These are phyloP conservation scores for Stachybotrys elegans DNA, from an alignment of 2,329 filamentous ascomycete genomes.

Conservation along the genomic window DNA sequence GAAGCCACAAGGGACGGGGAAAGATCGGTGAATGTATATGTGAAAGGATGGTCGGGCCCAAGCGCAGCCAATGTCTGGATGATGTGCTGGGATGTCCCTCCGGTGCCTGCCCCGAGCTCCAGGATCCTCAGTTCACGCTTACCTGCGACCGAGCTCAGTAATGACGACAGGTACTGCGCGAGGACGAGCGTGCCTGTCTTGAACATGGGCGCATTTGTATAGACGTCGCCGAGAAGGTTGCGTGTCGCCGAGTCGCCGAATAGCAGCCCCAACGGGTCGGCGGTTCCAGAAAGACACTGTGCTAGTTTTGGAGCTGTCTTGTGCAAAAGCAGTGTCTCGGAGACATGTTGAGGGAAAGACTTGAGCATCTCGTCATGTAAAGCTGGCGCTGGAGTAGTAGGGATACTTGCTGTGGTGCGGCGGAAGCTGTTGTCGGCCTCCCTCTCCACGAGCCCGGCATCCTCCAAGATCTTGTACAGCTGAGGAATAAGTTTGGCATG, in stretches of 20 bases:
- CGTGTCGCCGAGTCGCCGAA: conserved; percentile 25
- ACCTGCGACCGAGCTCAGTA: background rate
- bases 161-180: conserved; percentile 10
- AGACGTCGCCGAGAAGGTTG: conserved; percentile 28
- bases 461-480: background rate
- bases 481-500: background rate
- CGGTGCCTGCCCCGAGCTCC: conserved; percentile 38
- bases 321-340: background rate
- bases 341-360: background rate
- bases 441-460: background rate
- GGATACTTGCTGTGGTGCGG: background rate
- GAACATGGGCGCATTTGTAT: conserved; percentile 23
- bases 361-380: background rate
- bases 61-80: conserved; percentile 16
- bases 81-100: conserved; percentile 31
- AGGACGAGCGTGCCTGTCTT: conserved; percentile 15
- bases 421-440: background rate
- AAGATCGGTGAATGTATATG: conserved; percentile 39
- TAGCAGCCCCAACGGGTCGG: conserved; percentile 31
- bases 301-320: conserved; percentile 20
- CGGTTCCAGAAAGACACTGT: conserved; percentile 28
- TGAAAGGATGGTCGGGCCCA: conserved; percentile 14
- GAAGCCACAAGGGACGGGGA: conserved; percentile 24
- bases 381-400: background rate
- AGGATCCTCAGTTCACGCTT: conserved; percentile 27